phyloP scores from a whole-genome alignment of 2,329 filamentous ascomycete genomes.

The Talaromyces sp. region DNA sequence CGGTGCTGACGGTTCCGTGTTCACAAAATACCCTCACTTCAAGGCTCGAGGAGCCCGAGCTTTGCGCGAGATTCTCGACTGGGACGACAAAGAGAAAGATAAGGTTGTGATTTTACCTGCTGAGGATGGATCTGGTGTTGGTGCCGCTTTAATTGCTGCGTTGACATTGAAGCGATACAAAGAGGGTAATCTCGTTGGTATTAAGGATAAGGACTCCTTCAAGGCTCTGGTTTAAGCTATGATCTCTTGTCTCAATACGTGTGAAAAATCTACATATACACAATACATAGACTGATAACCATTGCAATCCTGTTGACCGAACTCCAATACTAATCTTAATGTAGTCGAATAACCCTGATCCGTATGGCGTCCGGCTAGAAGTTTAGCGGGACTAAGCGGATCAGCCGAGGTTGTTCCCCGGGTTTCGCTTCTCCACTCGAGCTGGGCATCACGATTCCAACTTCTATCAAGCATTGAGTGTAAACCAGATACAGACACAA shows the following conservation, averaged over 20 bases:
- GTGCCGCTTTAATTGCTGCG: slow-evolving; percentile 86
- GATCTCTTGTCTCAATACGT: neutral
- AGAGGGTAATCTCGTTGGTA: slow-evolving; percentile 57
- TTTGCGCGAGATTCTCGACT: slow-evolving; percentile 91
- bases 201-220: slow-evolving; percentile 48
- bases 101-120: slow-evolving; percentile 83
- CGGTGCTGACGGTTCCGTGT: slow-evolving; percentile 93
- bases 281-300: neutral
- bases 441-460: neutral
- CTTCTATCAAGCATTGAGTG: neutral
- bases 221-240: slow-evolving; percentile 17
- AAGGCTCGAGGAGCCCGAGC: slow-evolving; percentile 86
- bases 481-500: neutral
- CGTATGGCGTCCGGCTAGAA: neutral
- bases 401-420: slow-evolving; percentile 10
- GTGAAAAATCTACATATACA: neutral
- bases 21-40: slow-evolving; percentile 99
- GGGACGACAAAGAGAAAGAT: slow-evolving; percentile 79
- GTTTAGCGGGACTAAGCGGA: neutral
- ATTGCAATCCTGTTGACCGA: neutral
- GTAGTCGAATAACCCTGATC: neutral
- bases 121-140: slow-evolving; percentile 96
- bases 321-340: neutral
- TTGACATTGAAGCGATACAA: slow-evolving; percentile 61
- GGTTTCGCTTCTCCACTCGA: slow-evolving; percentile 3